Evolutionary conservation across 257 asterid genomes (phyloP).

Genomic region (Paraleonurus japonicus): DNA sequence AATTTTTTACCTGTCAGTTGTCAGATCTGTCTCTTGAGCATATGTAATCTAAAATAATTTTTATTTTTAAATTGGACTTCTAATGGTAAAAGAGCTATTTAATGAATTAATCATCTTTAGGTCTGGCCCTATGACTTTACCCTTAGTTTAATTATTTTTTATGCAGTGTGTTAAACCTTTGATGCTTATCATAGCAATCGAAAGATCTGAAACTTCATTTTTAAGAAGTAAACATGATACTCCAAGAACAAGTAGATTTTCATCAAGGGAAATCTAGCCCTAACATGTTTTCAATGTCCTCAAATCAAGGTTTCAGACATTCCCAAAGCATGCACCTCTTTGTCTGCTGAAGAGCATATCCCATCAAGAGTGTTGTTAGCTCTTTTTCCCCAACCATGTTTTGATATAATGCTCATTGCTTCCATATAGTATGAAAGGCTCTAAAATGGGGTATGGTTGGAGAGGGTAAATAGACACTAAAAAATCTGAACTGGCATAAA

Average conservation of each 20-base stretch:
- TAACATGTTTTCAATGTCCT: background rate
- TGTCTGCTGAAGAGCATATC: too few relatives aligned
- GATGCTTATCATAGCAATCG: background rate
- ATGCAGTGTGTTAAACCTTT: background rate
- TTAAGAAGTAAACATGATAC: background rate
- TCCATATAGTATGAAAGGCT: background rate
- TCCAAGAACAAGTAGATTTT: background rate
- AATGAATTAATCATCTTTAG: background rate
- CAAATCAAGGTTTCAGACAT: background rate
- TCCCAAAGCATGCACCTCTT: background rate
- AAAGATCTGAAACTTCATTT: background rate
- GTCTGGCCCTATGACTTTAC: background rate
- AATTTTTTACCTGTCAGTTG: background rate
- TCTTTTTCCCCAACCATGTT: background rate
- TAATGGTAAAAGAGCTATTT: background rate
- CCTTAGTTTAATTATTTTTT: background rate
- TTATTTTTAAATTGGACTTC: background rate
- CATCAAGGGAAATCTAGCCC: background rate
- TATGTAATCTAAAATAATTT: background rate
- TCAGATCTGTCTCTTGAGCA: background rate
- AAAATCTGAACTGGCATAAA: background rate
- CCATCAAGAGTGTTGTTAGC: background rate
- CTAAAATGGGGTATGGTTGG: background rate
- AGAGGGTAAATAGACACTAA: background rate
- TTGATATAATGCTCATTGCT: too few relatives aligned